Evolutionary conservation across 1,284 basidiomycete genomes (phyloP).

Genomic region (Fistulinella cinereoalba): DNA sequence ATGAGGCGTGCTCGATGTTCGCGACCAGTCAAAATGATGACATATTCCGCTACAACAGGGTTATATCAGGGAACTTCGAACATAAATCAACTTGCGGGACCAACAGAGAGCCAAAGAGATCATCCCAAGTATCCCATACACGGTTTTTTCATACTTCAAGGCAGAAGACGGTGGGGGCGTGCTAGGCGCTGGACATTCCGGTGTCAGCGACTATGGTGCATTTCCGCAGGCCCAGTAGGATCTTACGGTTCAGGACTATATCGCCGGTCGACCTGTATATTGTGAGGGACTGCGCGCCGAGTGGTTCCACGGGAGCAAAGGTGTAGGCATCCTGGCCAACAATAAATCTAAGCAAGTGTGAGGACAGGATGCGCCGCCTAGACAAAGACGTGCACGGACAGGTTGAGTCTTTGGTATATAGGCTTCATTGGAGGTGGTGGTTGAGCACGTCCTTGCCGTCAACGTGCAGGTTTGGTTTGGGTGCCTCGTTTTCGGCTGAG

Average conservation of each 20-base stretch:
- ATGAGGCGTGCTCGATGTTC: conserved; percentile 79
- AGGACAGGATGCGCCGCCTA: not conserved
- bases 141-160: conserved; percentile 55
- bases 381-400: conserved; percentile 42
- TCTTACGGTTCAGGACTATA: conserved; percentile 66
- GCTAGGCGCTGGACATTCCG: conserved; percentile 48
- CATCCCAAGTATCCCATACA: conserved; percentile 86
- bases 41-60: conserved; percentile 74
- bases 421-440: conserved; percentile 50
- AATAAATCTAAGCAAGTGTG: conserved; percentile 48
- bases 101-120: conserved; percentile 83
- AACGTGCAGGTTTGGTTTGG: conserved; percentile 8
- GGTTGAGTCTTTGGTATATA: conserved; percentile 65
- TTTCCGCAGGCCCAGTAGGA: not conserved
- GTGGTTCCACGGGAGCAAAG: conserved; percentile 64
- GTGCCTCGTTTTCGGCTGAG: conserved; percentile 43
- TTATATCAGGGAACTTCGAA: conserved; percentile 3
- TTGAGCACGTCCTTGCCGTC: too few relatives aligned
- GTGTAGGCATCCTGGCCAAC: conserved; percentile 73
- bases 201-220: not conserved
- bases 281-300: conserved; percentile 62
- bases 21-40: conserved; percentile 86
- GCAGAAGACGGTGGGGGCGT: conserved; percentile 50
- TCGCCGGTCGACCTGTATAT: conserved; percentile 71
- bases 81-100: conserved; percentile 31